A percentile compares a stretch with the other conserved stretches of the same genome.
These are phyloP conservation scores for Barnettozyma sp. DNA, from an alignment of 805 yeast species.

Conservation along the genomic window DNA sequence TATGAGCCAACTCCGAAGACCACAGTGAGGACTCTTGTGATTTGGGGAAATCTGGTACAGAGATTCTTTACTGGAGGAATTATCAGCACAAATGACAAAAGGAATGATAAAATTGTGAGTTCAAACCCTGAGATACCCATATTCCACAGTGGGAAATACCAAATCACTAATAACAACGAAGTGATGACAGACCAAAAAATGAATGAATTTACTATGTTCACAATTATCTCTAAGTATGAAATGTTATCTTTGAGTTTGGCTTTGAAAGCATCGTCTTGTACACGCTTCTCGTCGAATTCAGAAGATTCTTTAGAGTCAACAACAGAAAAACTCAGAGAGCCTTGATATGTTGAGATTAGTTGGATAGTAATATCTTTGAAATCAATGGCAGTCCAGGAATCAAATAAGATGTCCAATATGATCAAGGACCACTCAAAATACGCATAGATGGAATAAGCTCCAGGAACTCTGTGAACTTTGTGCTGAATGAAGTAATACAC, in stretches of 20 bases:
- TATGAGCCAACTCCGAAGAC: constrained; percentile 73
- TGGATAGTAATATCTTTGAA: constrained; percentile 54
- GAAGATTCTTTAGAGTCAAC: constrained; percentile 9
- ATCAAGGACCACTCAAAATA: constrained; percentile 92
- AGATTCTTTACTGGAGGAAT: constrained; percentile 37
- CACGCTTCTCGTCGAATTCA: too few relatives aligned
- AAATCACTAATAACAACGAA: constrained; percentile 75
- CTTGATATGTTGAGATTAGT: constrained; percentile 17
- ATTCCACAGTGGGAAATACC: constrained; percentile 98
- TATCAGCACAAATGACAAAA: constrained; percentile 52
- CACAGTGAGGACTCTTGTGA: constrained; percentile 49
- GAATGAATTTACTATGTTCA: constrained; percentile 55
- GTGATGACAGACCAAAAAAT: constrained; percentile 83
- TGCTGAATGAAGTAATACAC: constrained; percentile 88
- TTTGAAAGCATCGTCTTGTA: too few relatives aligned
- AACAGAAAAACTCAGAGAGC: constrained; percentile 15
- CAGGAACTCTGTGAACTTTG: constrained; percentile 77
- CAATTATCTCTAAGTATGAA: constrained; percentile 32
- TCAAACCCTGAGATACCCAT: constrained; percentile 98
- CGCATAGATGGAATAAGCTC: constrained; percentile 95
- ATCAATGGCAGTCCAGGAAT: constrained; percentile 69
- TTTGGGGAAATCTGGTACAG: constrained; percentile 40
- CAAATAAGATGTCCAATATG: constrained; percentile 76
- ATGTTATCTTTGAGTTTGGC: constrained; percentile 22
- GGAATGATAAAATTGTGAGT: constrained; percentile 50